Evolutionary conservation across 306 rosid genomes (phyloP).

Genomic region (Dalbergia oliveri): DNA sequence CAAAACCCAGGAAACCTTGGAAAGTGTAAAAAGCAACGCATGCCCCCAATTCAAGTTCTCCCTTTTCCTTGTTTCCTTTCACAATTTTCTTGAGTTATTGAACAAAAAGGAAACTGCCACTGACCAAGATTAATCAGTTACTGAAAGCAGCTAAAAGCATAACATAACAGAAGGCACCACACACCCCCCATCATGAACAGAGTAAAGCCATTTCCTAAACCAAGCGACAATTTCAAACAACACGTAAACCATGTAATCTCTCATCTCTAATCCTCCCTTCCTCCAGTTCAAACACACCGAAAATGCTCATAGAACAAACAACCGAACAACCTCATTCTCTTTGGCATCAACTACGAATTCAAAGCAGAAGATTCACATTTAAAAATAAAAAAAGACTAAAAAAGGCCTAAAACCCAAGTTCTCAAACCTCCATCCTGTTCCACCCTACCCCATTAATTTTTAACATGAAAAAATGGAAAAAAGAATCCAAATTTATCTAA

Average conservation of each 20-base stretch:
- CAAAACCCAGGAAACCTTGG: not conserved
- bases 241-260: not conserved
- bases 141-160: not conserved
- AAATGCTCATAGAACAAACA: not conserved
- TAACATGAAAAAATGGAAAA: not conserved
- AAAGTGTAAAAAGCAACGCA: not conserved
- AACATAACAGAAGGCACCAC: not conserved
- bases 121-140: not conserved
- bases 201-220: no score
- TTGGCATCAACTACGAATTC: not conserved
- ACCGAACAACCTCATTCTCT: not conserved
- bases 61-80: not conserved
- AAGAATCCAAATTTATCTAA: constrained; percentile 4
- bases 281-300: not conserved
- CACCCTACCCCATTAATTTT: not conserved
- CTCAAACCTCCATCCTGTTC: not conserved
- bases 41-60: not conserved
- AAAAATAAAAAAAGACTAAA: no score
- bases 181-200: not conserved
- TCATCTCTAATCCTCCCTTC: not conserved
- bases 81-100: not conserved
- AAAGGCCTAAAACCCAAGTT: not conserved
- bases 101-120: not conserved
- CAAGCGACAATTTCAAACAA: not conserved
- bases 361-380: not conserved